phyloP scores from a whole-genome alignment of 2,329 filamentous ascomycete genomes.

The Chrysosporium queenslandicum region DNA sequence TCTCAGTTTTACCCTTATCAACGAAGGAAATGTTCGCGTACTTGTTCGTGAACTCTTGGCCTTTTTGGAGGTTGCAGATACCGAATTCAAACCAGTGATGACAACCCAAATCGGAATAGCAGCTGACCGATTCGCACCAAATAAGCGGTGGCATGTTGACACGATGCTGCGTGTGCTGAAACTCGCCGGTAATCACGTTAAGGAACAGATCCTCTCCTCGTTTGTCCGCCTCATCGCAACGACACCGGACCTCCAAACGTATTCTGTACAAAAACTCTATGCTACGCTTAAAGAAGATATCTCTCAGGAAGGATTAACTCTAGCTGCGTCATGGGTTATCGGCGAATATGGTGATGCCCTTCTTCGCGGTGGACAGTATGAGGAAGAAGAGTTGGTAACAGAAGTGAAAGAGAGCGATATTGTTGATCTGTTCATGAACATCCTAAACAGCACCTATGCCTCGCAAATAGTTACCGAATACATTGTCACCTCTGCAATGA shows the following conservation, averaged over 20 bases:
- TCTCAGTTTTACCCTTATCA: slow-evolving; percentile 95
- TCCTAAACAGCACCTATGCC: slow-evolving; percentile 89
- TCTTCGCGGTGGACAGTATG: slow-evolving; percentile 80
- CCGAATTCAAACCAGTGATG: slow-evolving; percentile 98
- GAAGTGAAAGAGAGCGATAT: slow-evolving; percentile 80
- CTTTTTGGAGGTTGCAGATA: slow-evolving; percentile 93
- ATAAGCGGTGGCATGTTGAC: slow-evolving; percentile 97
- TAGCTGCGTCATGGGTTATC: slow-evolving; percentile 93
- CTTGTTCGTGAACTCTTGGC: slow-evolving; percentile 86
- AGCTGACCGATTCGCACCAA: slow-evolving; percentile 88
- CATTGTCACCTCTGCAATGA: slow-evolving; percentile 89
- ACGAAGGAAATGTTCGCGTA: slow-evolving; percentile 89
- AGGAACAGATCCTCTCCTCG: slow-evolving; percentile 93
- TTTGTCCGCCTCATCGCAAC: slow-evolving; percentile 94
- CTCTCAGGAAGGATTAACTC: slow-evolving; percentile 87
- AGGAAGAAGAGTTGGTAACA: slow-evolving; percentile 80
- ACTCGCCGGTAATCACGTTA: slow-evolving; percentile 90
- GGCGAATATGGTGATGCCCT: slow-evolving; percentile 91
- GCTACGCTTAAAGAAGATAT: slow-evolving; percentile 87
- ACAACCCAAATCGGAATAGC: slow-evolving; percentile 96
- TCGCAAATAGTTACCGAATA: slow-evolving; percentile 89
- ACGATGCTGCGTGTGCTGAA: slow-evolving; percentile 93
- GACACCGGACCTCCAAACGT: slow-evolving; percentile 87
- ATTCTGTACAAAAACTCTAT: slow-evolving; percentile 92
- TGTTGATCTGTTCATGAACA: slow-evolving; percentile 81